These are phyloP conservation scores for Neonectria coccinea DNA, from an alignment of 2,329 filamentous ascomycete genomes.

Conservation along the genomic window DNA sequence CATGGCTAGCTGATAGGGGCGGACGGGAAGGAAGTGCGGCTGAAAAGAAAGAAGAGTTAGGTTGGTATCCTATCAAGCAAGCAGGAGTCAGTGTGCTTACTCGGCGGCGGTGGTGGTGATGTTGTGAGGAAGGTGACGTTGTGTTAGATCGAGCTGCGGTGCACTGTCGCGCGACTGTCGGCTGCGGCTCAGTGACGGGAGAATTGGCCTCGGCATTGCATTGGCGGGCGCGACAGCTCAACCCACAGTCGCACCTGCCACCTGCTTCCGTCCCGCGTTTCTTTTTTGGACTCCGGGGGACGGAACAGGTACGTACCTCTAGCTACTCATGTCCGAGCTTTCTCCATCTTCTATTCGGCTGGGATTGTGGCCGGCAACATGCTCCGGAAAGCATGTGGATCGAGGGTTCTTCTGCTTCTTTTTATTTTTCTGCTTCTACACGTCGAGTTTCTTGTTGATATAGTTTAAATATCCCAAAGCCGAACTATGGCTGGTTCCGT, in stretches of 20 bases:
- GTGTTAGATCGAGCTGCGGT: slow-evolving; percentile 1
- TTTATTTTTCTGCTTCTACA: neutral
- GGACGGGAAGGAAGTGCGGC: slow-evolving; percentile 4
- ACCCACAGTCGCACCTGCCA: slow-evolving; percentile 6
- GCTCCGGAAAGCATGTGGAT: neutral
- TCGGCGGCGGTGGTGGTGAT: neutral
- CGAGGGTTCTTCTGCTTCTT: neutral
- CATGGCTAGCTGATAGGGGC: slow-evolving; percentile 13
- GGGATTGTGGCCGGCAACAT: neutral
- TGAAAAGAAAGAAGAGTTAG: neutral
- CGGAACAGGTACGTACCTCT: slow-evolving; percentile 16
- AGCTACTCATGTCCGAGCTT: slow-evolving; percentile 16
- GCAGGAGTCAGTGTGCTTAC: neutral
- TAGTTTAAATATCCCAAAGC: neutral
- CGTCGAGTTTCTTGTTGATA: neutral
- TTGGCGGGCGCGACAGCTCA: slow-evolving; percentile 15
- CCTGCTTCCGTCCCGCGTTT: slow-evolving; percentile 19
- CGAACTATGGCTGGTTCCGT: neutral
- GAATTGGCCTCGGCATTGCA: slow-evolving; percentile 36
- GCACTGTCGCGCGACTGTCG: slow-evolving; percentile 29
- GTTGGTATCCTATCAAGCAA: neutral
- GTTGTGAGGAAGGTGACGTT: slow-evolving; percentile 11
- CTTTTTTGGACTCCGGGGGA: slow-evolving; percentile 19
- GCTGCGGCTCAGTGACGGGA: slow-evolving; percentile 26
- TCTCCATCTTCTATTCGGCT: slow-evolving; percentile 11